Evolutionary conservation across 192 early-diverging fungal species (phyloP).

Genomic region (Powellomyces hirtus): DNA sequence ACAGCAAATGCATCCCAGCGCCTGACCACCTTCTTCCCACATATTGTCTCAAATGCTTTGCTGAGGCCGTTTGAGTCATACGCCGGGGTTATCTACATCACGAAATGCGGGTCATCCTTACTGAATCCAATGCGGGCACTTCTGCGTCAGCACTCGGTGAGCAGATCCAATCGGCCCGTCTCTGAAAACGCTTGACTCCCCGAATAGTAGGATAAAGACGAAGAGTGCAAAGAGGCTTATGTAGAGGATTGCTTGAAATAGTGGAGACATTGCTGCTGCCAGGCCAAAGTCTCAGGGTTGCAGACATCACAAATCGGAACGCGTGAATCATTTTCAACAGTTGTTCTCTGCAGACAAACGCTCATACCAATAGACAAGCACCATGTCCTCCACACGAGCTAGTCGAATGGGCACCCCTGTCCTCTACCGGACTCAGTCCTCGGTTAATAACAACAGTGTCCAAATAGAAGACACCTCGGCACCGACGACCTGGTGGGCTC

Average conservation of each 20-base stretch:
- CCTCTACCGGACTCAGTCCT: not conserved
- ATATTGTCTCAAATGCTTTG: no score
- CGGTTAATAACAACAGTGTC: no score
- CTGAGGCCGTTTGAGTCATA: not conserved
- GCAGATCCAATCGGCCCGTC: constrained; percentile 25
- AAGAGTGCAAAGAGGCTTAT: constrained; percentile 7
- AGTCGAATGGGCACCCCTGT: not conserved
- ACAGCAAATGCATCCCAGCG: not conserved
- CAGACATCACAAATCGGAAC: no score
- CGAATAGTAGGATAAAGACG: constrained; percentile 37
- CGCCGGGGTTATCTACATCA: not conserved
- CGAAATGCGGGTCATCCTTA: not conserved
- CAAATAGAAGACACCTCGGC: not conserved
- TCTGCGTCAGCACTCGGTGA: constrained; percentile 29
- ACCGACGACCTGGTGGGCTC: not conserved
- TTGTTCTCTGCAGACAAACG: no score
- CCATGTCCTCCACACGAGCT: not conserved
- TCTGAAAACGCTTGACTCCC: constrained; percentile 26
- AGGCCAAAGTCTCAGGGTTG: no score
- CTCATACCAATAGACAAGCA: no score
- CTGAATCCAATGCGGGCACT: constrained; percentile 22
- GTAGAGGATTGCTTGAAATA: not conserved
- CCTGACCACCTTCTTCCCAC: not conserved
- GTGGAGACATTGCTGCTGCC: not conserved
- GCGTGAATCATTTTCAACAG: no score